Percentiles rank a stretch among this genome's conserved stretches.
Conservation (phyloP, 192 early-diverging fungal genomes). For the Haplosporangium gracile region DNA sequence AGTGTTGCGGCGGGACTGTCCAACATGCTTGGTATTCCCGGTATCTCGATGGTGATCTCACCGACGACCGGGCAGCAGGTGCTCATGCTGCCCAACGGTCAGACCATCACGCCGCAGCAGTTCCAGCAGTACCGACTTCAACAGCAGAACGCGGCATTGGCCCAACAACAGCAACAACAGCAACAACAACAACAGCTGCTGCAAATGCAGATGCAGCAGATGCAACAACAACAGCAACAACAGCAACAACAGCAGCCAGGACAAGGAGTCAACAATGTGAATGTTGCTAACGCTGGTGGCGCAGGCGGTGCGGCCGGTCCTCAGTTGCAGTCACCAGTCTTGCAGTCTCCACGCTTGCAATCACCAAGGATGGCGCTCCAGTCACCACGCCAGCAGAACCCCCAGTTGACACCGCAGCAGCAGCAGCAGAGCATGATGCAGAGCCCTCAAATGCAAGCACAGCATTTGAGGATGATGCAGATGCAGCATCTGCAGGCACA, state of each 20-base stretch:
- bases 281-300: background rate
- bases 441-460: conserved; percentile 39
- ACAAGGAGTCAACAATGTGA: conserved; percentile 8
- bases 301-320: conserved; percentile 1
- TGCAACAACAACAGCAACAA: conserved; percentile 17
- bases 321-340: conserved; percentile 37
- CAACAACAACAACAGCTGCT: conserved; percentile 1
- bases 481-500: conserved; percentile 20
- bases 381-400: conserved; percentile 32
- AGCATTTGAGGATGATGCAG: conserved; percentile 42
- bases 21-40: conserved; percentile 12
- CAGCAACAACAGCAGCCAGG: conserved; percentile 23
- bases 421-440: conserved; percentile 41
- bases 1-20: conserved; percentile 12
- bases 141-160: conserved; percentile 6
- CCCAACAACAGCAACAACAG: conserved; percentile 21
- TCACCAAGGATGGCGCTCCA: conserved; percentile 48
- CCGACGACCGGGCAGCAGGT: conserved; percentile 41
- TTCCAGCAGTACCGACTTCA: conserved; percentile 33
- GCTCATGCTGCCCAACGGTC: conserved; percentile 27
- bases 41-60: conserved; percentile 22
- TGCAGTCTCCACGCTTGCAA: conserved; percentile 37
- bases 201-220: conserved; percentile 3
- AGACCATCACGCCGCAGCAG: conserved; percentile 28
- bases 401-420: conserved; percentile 17